These are phyloP conservation scores for Pugionium cornutum DNA, from an alignment of 345 rosid genomes.

Conservation along the genomic window DNA sequence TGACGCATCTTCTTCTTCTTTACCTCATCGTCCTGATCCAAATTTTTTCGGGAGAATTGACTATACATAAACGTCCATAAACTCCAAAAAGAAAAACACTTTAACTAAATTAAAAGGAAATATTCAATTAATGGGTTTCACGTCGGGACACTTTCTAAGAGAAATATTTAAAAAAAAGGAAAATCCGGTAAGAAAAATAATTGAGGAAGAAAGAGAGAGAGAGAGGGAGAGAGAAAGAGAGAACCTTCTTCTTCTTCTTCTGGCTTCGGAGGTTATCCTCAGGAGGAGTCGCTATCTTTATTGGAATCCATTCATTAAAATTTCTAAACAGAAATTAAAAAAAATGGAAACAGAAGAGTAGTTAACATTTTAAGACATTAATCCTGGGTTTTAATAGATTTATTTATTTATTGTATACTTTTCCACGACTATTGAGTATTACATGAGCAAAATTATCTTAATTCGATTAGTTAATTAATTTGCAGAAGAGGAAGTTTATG, in stretches of 20 bases:
- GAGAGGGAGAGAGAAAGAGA: background rate
- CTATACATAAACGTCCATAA: conserved; percentile 32
- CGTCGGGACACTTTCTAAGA: conserved; percentile 29
- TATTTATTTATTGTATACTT: conserved; percentile 23
- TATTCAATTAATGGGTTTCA: conserved; percentile 34
- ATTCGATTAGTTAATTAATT: background rate
- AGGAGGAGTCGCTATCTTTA: conserved; percentile 40
- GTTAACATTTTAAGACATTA: conserved; percentile 14
- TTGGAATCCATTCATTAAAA: conserved; percentile 38
- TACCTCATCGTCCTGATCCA: conserved; percentile 51
- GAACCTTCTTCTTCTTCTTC: conserved; percentile 81
- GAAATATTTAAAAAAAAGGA: background rate
- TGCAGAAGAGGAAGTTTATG: background rate
- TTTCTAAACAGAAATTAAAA: conserved; percentile 1
- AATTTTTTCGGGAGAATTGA: conserved; percentile 75
- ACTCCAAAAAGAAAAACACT: background rate
- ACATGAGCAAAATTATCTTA: conserved; percentile 6
- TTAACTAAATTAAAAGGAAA: background rate
- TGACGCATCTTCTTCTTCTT: conserved; percentile 44
- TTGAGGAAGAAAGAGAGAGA: background rate
- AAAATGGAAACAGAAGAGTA: conserved; percentile 15
- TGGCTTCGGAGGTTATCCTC: conserved; percentile 49
- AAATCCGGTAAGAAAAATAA: background rate
- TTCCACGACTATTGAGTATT: conserved; percentile 16
- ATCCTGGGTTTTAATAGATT: conserved; percentile 25